Conservation (phyloP, 768 basidiomycete species). For the Naganishia friedmannii region DNA sequence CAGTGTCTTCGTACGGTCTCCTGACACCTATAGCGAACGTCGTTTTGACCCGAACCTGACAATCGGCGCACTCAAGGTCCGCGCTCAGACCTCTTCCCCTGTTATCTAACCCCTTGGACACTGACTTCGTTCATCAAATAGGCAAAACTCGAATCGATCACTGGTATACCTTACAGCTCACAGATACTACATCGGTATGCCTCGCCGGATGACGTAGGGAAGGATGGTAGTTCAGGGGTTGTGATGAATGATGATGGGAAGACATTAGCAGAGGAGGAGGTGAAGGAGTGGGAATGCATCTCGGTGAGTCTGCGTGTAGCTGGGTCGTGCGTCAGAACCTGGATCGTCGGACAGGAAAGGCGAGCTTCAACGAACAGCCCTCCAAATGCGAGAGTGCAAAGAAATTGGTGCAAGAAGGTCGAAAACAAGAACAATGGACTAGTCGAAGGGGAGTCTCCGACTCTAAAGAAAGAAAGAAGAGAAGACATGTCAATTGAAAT, state of each 20-base stretch:
- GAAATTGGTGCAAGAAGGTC: not conserved
- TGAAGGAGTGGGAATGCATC: conserved; percentile 73
- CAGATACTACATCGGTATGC: conserved; percentile 68
- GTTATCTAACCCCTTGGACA: conserved; percentile 31
- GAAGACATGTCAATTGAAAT: too few relatives aligned
- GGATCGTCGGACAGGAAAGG: not conserved
- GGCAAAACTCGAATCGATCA: conserved; percentile 81
- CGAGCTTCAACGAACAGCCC: not conserved
- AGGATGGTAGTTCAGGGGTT: conserved; percentile 52
- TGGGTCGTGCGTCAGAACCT: not conserved
- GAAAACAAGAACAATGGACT: too few relatives aligned
- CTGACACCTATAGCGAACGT: conserved; percentile 86
- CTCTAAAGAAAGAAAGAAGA: too few relatives aligned
- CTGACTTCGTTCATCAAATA: conserved; percentile 45
- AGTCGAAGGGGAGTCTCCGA: too few relatives aligned
- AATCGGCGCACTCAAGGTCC: conserved; percentile 77
- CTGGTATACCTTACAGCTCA: conserved; percentile 75
- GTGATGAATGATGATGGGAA: conserved; percentile 66
- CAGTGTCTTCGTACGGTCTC: conserved; percentile 66
- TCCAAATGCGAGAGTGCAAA: too few relatives aligned
- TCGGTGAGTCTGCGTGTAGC: conserved; percentile 59
- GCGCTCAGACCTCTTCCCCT: conserved; percentile 10
- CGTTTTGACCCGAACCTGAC: conserved; percentile 72
- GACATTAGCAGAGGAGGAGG: conserved; percentile 70
- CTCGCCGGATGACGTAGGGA: conserved; percentile 57